Base-by-base conservation (phyloP, 192 early-diverging fungal species). In the Dissophora ornata region DNA sequence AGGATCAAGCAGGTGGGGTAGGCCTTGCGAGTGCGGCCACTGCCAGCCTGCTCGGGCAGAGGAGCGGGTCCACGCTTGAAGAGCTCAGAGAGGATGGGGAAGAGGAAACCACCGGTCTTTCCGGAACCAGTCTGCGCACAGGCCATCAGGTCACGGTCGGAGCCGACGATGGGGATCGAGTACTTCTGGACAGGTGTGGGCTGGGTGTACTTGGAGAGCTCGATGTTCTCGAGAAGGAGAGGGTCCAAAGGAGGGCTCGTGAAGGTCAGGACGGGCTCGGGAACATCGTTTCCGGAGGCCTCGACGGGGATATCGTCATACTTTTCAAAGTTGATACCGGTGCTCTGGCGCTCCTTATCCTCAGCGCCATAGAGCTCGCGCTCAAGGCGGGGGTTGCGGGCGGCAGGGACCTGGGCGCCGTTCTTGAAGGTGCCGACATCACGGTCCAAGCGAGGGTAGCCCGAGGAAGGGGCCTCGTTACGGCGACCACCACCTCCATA, bases 251-350 rank as follows among this genome's bases (percentile, higher is more conserved):
- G 86, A 53, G 86, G 86, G 48, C 66, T 69, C 19, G 84, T 85
- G 64, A 88, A 88, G 77, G 81, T 57, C 22, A 74, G 79, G 30
- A 94, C 87, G 11, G 88, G 83, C 66, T 88, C 84, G 19, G 92
- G 92, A 32, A 86, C 83, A 41, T 90, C 80, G 42, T 86, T 82
- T 28, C 92, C 92, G 11, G 89, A 89, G 22, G 93, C 94, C 67
- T 98, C 95, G 49, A 97, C 96, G 15, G 97, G 97, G 41, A 98
- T 98, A 82, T 98, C 94, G 65, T 98, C 96, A 83, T 98, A 98
- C 82, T 96, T 97, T 65, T 96, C 94, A 90, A 98, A 98, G 89
- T 98, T 98, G 80, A 98, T 98, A 57, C 97, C 97, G 55, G 93
- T 94, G 67, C 88, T 86, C 81, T 89, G 90, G 56, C 89, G 87